A percentile compares a stretch with the other conserved stretches of the same genome.
Evolutionary conservation across 2,329 filamentous ascomycete genomes (phyloP).

Genomic region (Epichloe scottii): DNA sequence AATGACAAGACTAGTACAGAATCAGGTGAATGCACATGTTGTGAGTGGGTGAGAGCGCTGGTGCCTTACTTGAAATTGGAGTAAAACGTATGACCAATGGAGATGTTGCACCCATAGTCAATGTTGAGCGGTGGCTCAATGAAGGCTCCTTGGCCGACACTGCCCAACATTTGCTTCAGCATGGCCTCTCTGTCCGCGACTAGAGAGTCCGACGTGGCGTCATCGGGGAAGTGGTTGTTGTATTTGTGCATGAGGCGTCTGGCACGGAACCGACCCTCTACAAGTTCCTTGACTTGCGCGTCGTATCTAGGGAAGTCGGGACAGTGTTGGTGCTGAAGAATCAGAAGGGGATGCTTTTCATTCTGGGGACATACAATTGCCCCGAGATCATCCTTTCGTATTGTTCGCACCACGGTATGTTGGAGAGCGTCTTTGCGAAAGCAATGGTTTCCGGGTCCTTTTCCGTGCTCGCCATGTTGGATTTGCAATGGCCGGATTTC

Average conservation of each 20-base stretch:
- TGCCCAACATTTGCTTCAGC: conserved; percentile 36
- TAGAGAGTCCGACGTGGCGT: conserved; percentile 28
- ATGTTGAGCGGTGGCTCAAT: conserved; percentile 50
- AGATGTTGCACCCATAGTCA: conserved; percentile 56
- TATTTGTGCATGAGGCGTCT: conserved; percentile 44
- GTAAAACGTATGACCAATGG: conserved; percentile 50
- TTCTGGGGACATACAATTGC: conserved; percentile 33
- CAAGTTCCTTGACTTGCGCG: conserved; percentile 33
- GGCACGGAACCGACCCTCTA: conserved; percentile 38
- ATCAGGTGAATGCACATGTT: not conserved
- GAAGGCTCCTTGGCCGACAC: conserved; percentile 37
- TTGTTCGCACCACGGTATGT: conserved; percentile 45
- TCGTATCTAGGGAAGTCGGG: conserved; percentile 31
- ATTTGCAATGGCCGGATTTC: not conserved
- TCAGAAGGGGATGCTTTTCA: not conserved
- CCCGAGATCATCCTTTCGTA: conserved; percentile 55
- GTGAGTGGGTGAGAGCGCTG: not conserved
- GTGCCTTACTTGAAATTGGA: conserved; percentile 32
- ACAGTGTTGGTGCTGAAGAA: not conserved
- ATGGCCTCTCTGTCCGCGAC: conserved; percentile 28
- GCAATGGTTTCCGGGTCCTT: conserved; percentile 31
- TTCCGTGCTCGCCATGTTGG: conserved; percentile 15
- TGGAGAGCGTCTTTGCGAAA: conserved; percentile 32
- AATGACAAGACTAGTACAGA: conserved; percentile 37
- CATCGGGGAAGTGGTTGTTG: conserved; percentile 42